Base-by-base conservation (phyloP, 768 basidiomycete species). In the Trametes cubensis region DNA sequence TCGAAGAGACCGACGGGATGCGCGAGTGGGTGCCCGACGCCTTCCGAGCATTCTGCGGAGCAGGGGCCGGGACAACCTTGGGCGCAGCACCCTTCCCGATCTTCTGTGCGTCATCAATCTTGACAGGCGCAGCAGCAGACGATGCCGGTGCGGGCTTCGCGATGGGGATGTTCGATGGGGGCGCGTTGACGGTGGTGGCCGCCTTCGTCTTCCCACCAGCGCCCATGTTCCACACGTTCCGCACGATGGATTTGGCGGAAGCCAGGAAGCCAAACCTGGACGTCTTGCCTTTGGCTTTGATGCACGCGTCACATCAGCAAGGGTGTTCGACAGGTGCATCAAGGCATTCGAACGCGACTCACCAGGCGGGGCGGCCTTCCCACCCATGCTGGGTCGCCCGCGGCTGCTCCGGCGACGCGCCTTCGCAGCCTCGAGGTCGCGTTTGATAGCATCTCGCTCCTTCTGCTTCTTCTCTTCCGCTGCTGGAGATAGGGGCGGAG, bases 181-280 rank as follows among this genome's bases (percentile, higher is more conserved):
- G 53, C 17, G 73, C 53, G 14, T 52, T 60, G 5, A 65, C 14
- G 26, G 58, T 49, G 5, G 55, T 23, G 26, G 63, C 40, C 11
- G 69, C 53, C 52, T 70, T 77, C 18, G 66, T 54, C 17, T 74
- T 72, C 7, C 71, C 72, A 3, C 69, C 70, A 17, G 72, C 75
- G 25, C 81, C 83, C 65, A 87, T 79, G 66, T 84, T 85, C 89
- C 89, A 92, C 0, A 92, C 88, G 64, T 82, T 89, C 67, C 81
- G 78, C 4, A 92, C 89, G 3, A 92, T 75, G 0, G 83, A 82
- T 71, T 90, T 92, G 8, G 90, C 85, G 21, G 80, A 77, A 8
- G 86, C 80, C 6, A 92, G 72, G 76, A 92, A 90, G 1, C 88
- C 90, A 60, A 90, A 85, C 40, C 84, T 82, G 4, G 84, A 78